Percentiles rank a stretch among this genome's conserved stretches.
phyloP scores from a whole-genome alignment of 192 early-diverging fungal species.

The Rhizophagus clarus region DNA sequence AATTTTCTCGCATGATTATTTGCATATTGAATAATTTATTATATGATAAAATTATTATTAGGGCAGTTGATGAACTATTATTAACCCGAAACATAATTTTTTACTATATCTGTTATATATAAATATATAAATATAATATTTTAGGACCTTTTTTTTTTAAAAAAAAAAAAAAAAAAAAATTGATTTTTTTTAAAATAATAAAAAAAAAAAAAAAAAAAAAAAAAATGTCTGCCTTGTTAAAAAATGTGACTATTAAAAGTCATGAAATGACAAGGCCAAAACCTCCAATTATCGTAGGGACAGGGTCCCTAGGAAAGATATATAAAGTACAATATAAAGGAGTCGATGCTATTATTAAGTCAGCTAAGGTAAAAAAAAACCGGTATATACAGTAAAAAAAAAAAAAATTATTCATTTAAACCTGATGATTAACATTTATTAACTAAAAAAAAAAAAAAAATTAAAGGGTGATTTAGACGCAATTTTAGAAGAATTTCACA shows the following conservation, averaged over 20 bases:
- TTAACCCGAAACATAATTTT: too few species aligned
- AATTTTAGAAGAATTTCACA: conserved; percentile 18
- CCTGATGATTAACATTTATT: not conserved
- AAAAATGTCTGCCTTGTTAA: not conserved
- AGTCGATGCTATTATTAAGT: not conserved
- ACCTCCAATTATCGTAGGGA: conserved; percentile 1
- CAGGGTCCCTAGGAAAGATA: not conserved
- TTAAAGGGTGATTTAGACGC: not conserved
- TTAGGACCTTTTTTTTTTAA: too few species aligned
- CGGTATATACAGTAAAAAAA: too few species aligned
- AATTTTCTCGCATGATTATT: too few species aligned
- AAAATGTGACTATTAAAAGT: conserved; percentile 15
- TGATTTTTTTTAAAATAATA: not conserved
- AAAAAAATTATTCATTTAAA: not conserved
- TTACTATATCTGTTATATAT: too few species aligned
- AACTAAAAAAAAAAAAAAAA: not conserved
- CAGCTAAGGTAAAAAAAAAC: not conserved
- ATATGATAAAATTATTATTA: too few species aligned
- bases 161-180: not conserved
- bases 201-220: not conserved
- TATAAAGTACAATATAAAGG: conserved; percentile 25
- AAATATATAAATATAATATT: too few species aligned
- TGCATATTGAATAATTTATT: too few species aligned
- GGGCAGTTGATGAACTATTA: too few species aligned
- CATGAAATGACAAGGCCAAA: conserved; percentile 20